phyloP scores from a whole-genome alignment of 768 basidiomycete species.

The Suillus paluster region DNA sequence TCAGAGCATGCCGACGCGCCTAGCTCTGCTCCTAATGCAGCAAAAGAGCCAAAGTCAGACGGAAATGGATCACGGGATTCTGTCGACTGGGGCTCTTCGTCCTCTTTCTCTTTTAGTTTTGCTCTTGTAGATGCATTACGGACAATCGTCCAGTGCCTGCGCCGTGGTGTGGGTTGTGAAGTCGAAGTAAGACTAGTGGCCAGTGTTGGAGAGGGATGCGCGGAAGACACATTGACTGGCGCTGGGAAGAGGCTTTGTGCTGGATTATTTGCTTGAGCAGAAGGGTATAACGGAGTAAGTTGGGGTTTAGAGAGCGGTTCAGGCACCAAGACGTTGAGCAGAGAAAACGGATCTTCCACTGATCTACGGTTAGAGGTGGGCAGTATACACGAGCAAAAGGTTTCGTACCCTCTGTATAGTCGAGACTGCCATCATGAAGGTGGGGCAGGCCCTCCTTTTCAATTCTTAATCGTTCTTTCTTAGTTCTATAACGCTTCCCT shows the following conservation, averaged over 20 bases:
- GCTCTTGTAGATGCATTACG: slow-evolving; percentile 54
- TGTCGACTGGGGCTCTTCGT: slow-evolving; percentile 39
- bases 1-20: slow-evolving; percentile 44
- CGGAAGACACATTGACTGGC: slow-evolving; percentile 31
- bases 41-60: slow-evolving; percentile 66
- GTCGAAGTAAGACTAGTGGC: slow-evolving; percentile 25
- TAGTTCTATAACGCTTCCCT: slow-evolving; percentile 82
- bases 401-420: slow-evolving; percentile 68
- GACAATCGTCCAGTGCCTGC: slow-evolving; percentile 64
- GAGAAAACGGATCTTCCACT: slow-evolving; percentile 83
- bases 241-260: slow-evolving; percentile 28
- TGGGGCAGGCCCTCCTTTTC: slow-evolving; percentile 78
- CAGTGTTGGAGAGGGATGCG: slow-evolving; percentile 18
- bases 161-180: slow-evolving; percentile 27
- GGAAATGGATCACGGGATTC: slow-evolving; percentile 58
- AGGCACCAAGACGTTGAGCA: slow-evolving; percentile 65
- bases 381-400: neutral
- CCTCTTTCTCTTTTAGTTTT: slow-evolving; percentile 57
- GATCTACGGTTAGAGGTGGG: slow-evolving; percentile 12
- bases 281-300: slow-evolving; percentile 60
- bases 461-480: slow-evolving; percentile 78
- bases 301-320: slow-evolving; percentile 59
- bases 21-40: slow-evolving; percentile 42
- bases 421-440: slow-evolving; percentile 76
- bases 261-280: slow-evolving; percentile 30